Percentiles rank a stretch among this genome's conserved stretches.
Conservation (phyloP, 352 stramenopile species). For the Phytophthora uliginosa region DNA sequence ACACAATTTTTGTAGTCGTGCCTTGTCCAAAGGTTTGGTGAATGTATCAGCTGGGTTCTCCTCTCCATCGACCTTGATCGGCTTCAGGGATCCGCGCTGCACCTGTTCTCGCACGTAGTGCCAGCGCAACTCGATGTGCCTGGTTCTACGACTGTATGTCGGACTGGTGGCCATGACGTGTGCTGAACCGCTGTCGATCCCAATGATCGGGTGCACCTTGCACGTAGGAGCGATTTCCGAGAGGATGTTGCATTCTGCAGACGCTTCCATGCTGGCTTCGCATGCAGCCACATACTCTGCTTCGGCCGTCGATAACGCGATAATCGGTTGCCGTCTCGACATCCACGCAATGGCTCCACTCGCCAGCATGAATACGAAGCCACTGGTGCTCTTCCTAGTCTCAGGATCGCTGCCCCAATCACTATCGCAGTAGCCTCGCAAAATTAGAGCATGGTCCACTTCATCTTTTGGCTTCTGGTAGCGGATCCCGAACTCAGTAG, state of each 20-base stretch:
- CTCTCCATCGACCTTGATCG: not conserved
- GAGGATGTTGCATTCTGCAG: not conserved
- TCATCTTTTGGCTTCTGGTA: not conserved
- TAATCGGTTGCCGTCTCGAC: not conserved
- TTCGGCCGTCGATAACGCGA: not conserved
- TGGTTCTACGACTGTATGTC: not conserved
- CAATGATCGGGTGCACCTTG: not conserved
- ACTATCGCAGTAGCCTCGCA: conserved; percentile 2
- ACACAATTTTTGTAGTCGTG: not conserved
- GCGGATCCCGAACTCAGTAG: conserved; percentile 1
- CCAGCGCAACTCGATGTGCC: conserved; percentile 3
- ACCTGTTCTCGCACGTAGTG: conserved; percentile 13
- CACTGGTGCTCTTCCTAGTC: conserved; percentile 2
- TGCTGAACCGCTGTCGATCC: conserved; percentile 1
- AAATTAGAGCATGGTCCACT: not conserved
- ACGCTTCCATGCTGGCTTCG: conserved; percentile 12
- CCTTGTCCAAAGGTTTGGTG: conserved; percentile 11
- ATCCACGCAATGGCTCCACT: conserved; percentile 5
- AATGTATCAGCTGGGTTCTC: conserved; percentile 12
- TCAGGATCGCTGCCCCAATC: conserved; percentile 8
- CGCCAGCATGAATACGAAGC: conserved; percentile 1
- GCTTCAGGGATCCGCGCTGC: not conserved
- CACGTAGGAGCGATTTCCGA: not conserved
- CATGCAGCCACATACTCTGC: conserved; percentile 10
- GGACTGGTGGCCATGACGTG: not conserved